Percentiles rank a stretch among this genome's conserved stretches.
phyloP scores from a whole-genome alignment of 139 green algal genomes.

The Micractinium conductrix region DNA sequence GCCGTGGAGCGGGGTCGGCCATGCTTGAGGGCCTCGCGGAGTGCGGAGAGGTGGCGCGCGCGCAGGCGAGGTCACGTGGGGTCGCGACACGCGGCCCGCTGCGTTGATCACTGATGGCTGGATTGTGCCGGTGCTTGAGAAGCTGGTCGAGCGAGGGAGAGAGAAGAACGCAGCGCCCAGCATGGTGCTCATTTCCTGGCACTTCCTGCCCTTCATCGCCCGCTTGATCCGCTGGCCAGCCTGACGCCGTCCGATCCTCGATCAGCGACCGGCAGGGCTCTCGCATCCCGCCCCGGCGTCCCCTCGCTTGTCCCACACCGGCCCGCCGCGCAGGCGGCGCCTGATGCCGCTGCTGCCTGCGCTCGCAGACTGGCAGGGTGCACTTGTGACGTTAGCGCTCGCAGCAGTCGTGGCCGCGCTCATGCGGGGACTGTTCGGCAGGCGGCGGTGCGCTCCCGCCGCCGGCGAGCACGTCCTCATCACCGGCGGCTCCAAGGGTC shows the following conservation, averaged over 20 bases:
- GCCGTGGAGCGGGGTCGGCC: not conserved
- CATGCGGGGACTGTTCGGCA: not conserved
- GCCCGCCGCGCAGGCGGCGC: too few species aligned
- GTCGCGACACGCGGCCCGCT: too few species aligned
- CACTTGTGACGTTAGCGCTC: not conserved
- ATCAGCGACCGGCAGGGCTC: not conserved
- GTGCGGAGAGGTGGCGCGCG: too few species aligned
- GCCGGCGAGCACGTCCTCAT: slow-evolving; percentile 79
- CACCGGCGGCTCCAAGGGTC: slow-evolving; percentile 78
- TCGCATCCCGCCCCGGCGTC: not conserved
- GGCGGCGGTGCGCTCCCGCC: slow-evolving; percentile 5
- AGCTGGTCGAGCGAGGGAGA: not conserved
- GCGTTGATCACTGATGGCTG: not conserved
- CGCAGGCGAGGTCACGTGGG: not conserved
- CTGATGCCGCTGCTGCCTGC: not conserved
- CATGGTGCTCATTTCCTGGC: not conserved
- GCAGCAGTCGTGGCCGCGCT: not conserved
- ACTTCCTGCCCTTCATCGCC: too few species aligned
- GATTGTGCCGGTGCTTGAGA: not conserved
- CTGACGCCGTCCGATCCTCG: not conserved
- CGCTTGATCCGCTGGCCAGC: not conserved
- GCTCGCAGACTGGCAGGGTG: not conserved
- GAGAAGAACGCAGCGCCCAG: not conserved
- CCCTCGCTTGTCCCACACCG: not conserved
- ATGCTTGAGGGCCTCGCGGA: too few species aligned